Percentiles rank a stretch among this genome's conserved stretches.
Evolutionary conservation across 208 protist genomes (phyloP).

Genomic region (Leptomonas pyrrhocoris): DNA sequence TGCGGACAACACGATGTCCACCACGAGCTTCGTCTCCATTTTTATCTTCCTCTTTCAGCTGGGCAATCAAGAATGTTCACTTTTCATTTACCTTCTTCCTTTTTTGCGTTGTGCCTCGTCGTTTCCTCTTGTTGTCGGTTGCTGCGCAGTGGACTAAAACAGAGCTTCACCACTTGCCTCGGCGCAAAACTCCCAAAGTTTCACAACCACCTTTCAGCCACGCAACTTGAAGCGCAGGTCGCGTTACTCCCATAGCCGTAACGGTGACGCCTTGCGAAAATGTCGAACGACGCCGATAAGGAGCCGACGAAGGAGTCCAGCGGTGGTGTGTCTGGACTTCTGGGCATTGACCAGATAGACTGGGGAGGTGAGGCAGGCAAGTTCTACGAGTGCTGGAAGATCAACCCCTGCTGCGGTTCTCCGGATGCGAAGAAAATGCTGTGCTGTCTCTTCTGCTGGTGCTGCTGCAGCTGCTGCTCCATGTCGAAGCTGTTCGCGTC

Average conservation of each 20-base stretch:
- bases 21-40: too few species aligned
- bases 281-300: conserved; percentile 11
- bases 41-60: too few species aligned
- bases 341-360: conserved; percentile 55
- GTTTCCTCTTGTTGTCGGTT: too few species aligned
- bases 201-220: too few species aligned
- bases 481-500: conserved; percentile 61
- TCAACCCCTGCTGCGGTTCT: conserved; percentile 60
- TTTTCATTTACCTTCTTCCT: too few species aligned
- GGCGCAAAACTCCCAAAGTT: too few species aligned
- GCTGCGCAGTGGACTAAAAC: too few species aligned
- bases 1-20: too few species aligned
- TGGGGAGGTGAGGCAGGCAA: conserved; percentile 59
- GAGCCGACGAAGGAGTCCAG: conserved; percentile 4
- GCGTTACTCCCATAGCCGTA: not conserved
- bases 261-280: not conserved
- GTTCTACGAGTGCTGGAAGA: conserved; percentile 71
- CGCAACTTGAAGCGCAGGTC: too few species aligned
- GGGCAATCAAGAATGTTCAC: too few species aligned
- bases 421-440: conserved; percentile 45
- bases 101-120: too few species aligned
- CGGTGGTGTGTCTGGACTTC: conserved; percentile 5
- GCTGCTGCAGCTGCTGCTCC: conserved; percentile 43
- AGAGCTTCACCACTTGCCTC: too few species aligned
- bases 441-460: conserved; percentile 57